Evolutionary conservation across 1,139 yeast species (phyloP).

Genomic region (Yamadazyma triangularis): DNA sequence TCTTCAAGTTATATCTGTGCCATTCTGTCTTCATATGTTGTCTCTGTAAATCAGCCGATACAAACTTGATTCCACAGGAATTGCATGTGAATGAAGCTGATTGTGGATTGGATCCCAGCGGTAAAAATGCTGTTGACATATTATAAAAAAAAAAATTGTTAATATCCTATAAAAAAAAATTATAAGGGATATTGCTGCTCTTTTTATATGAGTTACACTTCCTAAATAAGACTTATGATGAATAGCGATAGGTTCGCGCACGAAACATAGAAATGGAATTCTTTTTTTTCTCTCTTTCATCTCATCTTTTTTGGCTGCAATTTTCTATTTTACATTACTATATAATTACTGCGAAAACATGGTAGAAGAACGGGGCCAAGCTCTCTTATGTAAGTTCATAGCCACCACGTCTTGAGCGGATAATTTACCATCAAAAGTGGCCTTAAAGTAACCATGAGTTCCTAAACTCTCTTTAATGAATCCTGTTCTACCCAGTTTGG

Average conservation of each 20-base stretch:
- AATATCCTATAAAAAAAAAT: too few species aligned
- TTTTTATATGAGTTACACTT: too few species aligned
- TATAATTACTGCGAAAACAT: constrained; percentile 27
- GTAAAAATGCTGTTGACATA: constrained; percentile 12
- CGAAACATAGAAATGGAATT: too few species aligned
- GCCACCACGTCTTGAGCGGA: constrained; percentile 91
- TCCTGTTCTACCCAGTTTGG: constrained; percentile 90
- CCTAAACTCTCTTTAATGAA: constrained; percentile 93
- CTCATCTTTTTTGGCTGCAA: too few species aligned
- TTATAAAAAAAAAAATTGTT: too few species aligned
- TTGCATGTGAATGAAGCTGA: constrained; percentile 66
- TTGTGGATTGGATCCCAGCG: constrained; percentile 32
- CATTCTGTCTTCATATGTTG: constrained; percentile 94
- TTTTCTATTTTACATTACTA: too few species aligned
- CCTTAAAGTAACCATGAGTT: constrained; percentile 97
- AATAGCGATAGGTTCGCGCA: too few species aligned
- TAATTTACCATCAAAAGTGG: constrained; percentile 87
- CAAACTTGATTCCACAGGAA: constrained; percentile 78
- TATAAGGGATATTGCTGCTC: too few species aligned
- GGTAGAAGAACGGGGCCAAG: constrained; percentile 67
- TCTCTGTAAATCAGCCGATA: constrained; percentile 76
- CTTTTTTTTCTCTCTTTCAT: too few species aligned
- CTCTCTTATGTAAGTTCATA: constrained; percentile 89
- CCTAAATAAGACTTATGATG: too few species aligned
- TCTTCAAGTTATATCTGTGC: constrained; percentile 89